Evolutionary conservation across 768 basidiomycete genomes (phyloP), one percentile per base, ranked within the genome.

Genomic region (Agaricus subrufescens): DNA sequence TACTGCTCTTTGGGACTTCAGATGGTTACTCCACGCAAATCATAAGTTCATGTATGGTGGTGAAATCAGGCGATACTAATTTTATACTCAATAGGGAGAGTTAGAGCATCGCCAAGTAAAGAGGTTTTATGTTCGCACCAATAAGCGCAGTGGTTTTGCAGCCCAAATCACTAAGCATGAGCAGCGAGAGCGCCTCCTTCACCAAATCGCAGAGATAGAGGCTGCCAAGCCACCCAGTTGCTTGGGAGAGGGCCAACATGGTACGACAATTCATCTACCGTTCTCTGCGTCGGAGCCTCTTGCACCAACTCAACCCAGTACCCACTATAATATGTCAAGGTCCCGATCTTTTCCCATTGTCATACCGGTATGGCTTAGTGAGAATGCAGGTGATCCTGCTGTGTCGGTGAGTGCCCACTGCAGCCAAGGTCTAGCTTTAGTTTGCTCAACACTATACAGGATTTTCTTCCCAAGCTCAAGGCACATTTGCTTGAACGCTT

Each of bases 21-120:
- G 74, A 80, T 55, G 69, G 65, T 1, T 74, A 71, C 53, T 73
- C 72, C 0, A 79, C 75, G 0, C 75, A 78, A 53, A 50, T 71
- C 38, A 75, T 78, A 56, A 31, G 67, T n/a, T n/a, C 25, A 46
- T 19, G 10, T 14, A 6, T 14, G 42, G 14, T 46, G 23, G 3
- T 19, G 3, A 46, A 25, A 3, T 26, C 12, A 27, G n/a, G 8
- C 19, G 26, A 1, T 27, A 12, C 12, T 25, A 11, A 26, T 25
- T 5, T n/a, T 10, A 3, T n/a, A 25, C 7, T 19, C 52, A n/a
- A 42, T 52, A 79, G 76, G 74, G 75, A 1, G 76, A 81, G 54
- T 66, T 73, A 0, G 69, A 75, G 19, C 79, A 81, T 53, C 59
- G 66, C 0, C 57, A 63, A 0, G 63, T 74, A 9, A 81, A 82